Conservation (phyloP, 2,329 filamentous ascomycete genomes). For the Claviceps pusilla region DNA sequence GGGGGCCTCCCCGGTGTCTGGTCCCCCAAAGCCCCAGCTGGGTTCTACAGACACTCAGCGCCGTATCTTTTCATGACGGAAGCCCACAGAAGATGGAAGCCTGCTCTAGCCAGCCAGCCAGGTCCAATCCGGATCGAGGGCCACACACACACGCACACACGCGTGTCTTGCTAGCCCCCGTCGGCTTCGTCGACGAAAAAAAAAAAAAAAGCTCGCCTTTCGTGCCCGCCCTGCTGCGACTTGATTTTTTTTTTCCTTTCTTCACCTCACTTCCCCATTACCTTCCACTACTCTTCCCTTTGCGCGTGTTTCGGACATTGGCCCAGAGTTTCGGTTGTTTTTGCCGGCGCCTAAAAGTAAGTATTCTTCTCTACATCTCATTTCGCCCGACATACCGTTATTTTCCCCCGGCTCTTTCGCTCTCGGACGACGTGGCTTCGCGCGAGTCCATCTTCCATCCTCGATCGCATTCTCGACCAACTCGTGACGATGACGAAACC, state of each 20-base stretch:
- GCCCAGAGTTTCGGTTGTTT: constrained; percentile 30
- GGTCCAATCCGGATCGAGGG: constrained; percentile 2
- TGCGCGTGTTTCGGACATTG: constrained; percentile 30
- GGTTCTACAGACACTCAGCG: not conserved
- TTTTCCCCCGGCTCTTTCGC: not conserved
- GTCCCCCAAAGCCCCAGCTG: not conserved
- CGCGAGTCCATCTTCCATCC: not conserved
- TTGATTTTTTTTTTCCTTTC: constrained; percentile 14
- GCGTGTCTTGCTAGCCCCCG: not conserved
- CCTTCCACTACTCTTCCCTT: constrained; percentile 31
- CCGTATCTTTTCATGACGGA: not conserved
- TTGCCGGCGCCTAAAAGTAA: constrained; percentile 41
- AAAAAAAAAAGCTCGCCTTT: constrained; percentile 18
- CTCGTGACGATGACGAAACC: constrained; percentile 8
- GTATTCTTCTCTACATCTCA: constrained; percentile 15
- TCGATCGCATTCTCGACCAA: constrained; percentile 7
- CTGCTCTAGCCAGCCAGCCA: not conserved
- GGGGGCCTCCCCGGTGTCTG: no score
- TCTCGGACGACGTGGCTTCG: not conserved
- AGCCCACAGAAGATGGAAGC: constrained; percentile 1
- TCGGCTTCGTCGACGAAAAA: constrained; percentile 7
- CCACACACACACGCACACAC: not conserved
- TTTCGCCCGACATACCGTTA: not conserved
- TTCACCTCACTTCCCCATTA: constrained; percentile 16
- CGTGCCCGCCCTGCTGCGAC: constrained; percentile 20